Evolutionary conservation across 1,284 basidiomycete species (phyloP), one percentile per base, ranked within the genome.

Genomic region (Salmacisia buchloeana): DNA sequence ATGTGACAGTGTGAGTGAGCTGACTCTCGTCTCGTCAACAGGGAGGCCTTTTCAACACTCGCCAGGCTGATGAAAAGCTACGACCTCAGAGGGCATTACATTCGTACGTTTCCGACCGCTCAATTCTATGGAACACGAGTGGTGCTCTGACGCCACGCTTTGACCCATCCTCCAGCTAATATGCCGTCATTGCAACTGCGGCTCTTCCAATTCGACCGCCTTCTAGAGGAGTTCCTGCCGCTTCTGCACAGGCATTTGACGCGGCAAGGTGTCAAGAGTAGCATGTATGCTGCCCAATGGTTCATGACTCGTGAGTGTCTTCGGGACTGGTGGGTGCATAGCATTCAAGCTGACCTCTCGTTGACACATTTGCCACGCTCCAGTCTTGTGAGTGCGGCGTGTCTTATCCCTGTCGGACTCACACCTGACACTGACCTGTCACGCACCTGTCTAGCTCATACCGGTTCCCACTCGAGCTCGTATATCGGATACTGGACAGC

Each of bases 11-110:
- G 13, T 10, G 54, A 25, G 23, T 15, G 12, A 13, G 18, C 43
- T 13, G 18, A 46, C 6, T 25, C 58, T 34, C 6, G 15, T 29
- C 18, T 41, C 18, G 27, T 31, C 6, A 43, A 97, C 70, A 93
- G 97, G 82, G 94, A 98, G 81, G 94, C 94, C 0, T 98, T 98
- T 80, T 93, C 89, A 71, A 86, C 97, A 3, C 85, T 98, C 18
- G 92, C 97, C n/a, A 85, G 94, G 62, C 81, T 98, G n/a, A 98
- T 98, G 94, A 85, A 96, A 70, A 89, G 91, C 3, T 98, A 98
- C 80, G 94, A 94, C 78, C 84, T 98, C 2, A 87, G 94, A 57
- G 92, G 93, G 0, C 94, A 97, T 81, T 98, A 93, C 81, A 84
- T 96, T 15, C 94, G 62, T 63, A 46, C 45, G 62, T 63, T 12